Conservation (phyloP, 139 green algal species). For the Spirogloea muscicola region DNA sequence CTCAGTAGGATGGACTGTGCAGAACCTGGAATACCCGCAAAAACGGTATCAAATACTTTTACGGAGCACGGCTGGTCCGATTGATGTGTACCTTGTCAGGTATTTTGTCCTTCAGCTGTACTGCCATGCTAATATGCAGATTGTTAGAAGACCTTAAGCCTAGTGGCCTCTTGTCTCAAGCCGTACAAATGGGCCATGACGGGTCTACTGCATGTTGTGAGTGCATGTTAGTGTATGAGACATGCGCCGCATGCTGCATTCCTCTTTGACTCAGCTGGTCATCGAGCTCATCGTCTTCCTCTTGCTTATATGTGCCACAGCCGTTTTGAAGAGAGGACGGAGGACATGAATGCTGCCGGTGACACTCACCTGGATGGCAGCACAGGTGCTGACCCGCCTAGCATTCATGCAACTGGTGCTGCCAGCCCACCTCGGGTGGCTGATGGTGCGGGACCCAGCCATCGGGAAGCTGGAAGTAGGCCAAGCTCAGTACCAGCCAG, state of each 20-base stretch:
- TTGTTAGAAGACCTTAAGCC: neutral
- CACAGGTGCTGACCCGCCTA: no score
- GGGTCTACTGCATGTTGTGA: neutral
- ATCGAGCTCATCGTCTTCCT: no score
- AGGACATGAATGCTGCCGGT: no score
- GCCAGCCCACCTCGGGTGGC: neutral
- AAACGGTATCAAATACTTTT: constrained; percentile 31
- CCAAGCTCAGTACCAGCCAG: neutral
- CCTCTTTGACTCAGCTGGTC: neutral
- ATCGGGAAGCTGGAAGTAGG: neutral
- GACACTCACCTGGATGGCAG: no score
- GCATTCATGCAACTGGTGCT: no score
- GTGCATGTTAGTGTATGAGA: neutral
- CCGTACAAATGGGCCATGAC: neutral
- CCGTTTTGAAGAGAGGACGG: neutral
- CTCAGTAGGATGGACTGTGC: neutral
- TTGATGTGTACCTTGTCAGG: constrained; percentile 39
- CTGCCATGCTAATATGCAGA: neutral
- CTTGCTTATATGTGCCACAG: neutral
- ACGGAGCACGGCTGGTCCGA: constrained; percentile 16
- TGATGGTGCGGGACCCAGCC: neutral
- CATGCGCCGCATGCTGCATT: neutral
- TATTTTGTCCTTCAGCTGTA: neutral
- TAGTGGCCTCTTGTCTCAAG: neutral
- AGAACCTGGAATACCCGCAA: neutral